Conservation (phyloP, 23 red algal genomes). For the Gracilaria domingensis region DNA sequence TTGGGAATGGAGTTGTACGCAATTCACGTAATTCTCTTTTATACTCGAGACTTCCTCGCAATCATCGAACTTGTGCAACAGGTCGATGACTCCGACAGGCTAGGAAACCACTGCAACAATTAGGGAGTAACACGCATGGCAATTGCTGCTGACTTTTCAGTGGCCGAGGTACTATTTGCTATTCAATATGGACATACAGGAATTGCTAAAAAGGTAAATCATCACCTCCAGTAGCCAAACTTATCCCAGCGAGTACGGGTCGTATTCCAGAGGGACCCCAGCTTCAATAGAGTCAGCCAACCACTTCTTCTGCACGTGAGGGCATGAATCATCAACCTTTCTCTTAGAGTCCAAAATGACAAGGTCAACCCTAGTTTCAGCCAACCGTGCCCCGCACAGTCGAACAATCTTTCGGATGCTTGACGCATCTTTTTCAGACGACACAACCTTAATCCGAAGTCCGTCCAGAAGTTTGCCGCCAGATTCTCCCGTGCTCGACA, state of each 20-base stretch:
- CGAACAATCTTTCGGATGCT: slow-evolving; percentile 55
- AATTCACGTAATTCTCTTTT: too few relatives aligned
- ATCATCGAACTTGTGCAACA: background rate
- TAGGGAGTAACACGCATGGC: background rate
- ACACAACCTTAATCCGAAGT: slow-evolving; percentile 34
- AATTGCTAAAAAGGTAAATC: background rate
- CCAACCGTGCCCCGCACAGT: slow-evolving; percentile 49
- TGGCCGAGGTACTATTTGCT: background rate
- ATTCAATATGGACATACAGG: background rate
- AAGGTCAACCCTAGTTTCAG: slow-evolving; percentile 60
- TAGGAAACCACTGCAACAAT: background rate
- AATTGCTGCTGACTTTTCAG: background rate
- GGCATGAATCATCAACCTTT: slow-evolving; percentile 30
- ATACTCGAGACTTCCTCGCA: too few relatives aligned
- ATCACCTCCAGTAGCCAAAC: background rate
- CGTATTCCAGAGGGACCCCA: slow-evolving; percentile 53
- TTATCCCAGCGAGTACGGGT: slow-evolving; percentile 30
- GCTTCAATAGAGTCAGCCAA: slow-evolving; percentile 66
- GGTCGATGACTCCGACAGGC: background rate
- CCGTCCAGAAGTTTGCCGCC: slow-evolving; percentile 45
- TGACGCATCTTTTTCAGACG: slow-evolving; percentile 39
- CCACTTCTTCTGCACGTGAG: slow-evolving; percentile 65
- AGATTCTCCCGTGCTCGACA: background rate
- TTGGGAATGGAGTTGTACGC: too few relatives aligned
- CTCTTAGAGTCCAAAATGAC: slow-evolving; percentile 55